Evolutionary conservation across 148 eudicot genomes (phyloP), one percentile per base, ranked within the genome.

Genomic region (Camellia granthamiana): DNA sequence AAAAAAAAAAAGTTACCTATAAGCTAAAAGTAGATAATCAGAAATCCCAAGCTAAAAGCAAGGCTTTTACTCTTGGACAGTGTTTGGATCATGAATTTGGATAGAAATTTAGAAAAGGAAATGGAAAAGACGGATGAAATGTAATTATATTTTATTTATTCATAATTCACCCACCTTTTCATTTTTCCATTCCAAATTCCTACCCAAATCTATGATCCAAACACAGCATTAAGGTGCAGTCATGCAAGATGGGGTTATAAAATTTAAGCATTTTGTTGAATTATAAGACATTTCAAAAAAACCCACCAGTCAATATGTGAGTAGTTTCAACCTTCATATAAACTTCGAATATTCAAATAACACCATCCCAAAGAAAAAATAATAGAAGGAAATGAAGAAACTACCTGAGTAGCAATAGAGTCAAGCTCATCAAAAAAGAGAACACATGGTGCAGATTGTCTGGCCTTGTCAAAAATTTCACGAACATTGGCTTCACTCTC

Each of bases 401-500:
- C 47, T 65, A 88, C 88, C 88, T 88, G 91, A 55, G 90, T 89
- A 30, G 90, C 91, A 80, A 89, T 89, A 12, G 91, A 89, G 80
- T 87, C 91, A n/a, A 89, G 86, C 68, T 89, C 91, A 52, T 87
- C 91, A 71, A 89, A 87, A 69, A 89, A 89, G 16, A 87, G 81
- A 51, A 89, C 91, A 82, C 90, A 85, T 1, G 90, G 90, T 41
- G 91, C 90, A 42, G 90, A 87, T 47, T 79, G 83, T 16, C 91
- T 81, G 59, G 91, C 91, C 80, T 89, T 89, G 85, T 89, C 91
- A 75, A 89, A 89, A 14, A 87, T 87, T 62, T 87, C 90, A 0
- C 88, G 76, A 46, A 89, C 91, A 85, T 89, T 89, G 52, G 89
- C 91, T 76, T 89, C 91, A 75, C 89, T 87, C 81, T 89, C 91